Conservation (phyloP, 352 stramenopile species). For the Pythium aristosporum region DNA sequence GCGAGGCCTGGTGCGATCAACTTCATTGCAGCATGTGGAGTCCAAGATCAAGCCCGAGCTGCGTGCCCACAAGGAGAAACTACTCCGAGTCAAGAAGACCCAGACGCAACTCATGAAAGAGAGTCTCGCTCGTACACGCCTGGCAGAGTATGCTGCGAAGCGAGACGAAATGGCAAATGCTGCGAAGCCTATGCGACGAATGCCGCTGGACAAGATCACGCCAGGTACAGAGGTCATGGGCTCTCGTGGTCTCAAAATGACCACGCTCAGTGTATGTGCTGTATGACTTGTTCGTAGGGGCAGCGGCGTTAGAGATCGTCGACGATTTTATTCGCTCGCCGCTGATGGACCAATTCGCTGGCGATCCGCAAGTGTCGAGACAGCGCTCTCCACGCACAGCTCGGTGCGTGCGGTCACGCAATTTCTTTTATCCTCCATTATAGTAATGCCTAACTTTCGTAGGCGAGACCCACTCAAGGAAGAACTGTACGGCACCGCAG, state of each 20-base stretch:
- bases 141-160: conserved; percentile 58
- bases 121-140: conserved; percentile 44
- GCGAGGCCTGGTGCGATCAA: conserved; percentile 1
- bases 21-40: conserved; percentile 38
- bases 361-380: background rate
- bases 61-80: conserved; percentile 46
- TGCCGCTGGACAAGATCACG: conserved; percentile 53
- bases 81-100: conserved; percentile 76
- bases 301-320: conserved; percentile 77
- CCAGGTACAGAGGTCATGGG: conserved; percentile 36
- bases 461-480: conserved; percentile 48
- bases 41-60: conserved; percentile 73
- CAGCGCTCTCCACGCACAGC: background rate
- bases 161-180: background rate
- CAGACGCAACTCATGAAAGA: conserved; percentile 78
- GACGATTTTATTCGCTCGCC: conserved; percentile 77
- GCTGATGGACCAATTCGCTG: conserved; percentile 65
- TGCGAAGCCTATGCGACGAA: conserved; percentile 25
- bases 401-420: background rate
- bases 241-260: background rate
- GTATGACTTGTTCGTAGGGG: conserved; percentile 32
- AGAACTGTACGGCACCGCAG: conserved; percentile 56
- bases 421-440: background rate
- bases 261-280: background rate
- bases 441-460: background rate